These are phyloP conservation scores for Metarhizium brunneum DNA, from an alignment of 2,329 filamentous ascomycete genomes.

Conservation along the genomic window DNA sequence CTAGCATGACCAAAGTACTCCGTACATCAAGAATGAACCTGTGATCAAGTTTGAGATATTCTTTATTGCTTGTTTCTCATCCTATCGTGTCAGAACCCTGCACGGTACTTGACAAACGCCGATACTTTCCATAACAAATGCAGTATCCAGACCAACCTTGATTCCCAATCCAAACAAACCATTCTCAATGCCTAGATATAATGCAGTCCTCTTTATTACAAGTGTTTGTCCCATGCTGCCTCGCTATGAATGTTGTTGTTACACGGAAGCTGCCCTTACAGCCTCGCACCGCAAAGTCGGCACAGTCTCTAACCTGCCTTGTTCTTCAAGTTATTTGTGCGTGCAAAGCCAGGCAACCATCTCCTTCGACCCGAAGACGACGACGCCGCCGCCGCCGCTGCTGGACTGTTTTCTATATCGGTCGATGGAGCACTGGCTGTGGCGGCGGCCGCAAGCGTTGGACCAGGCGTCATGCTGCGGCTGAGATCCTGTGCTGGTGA, in stretches of 20 bases:
- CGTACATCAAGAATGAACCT: neutral
- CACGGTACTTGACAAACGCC: neutral
- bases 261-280: neutral
- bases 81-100: neutral
- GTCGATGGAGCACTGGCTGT: conserved; percentile 5
- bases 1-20: neutral
- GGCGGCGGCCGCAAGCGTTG: conserved; percentile 3
- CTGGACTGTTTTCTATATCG: neutral
- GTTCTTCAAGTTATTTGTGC: conserved; percentile 14
- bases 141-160: neutral
- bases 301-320: conserved; percentile 9
- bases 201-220: neutral
- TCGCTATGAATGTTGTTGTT: neutral
- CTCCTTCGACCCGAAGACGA: conserved; percentile 19
- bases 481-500: conserved; percentile 7
- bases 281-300: neutral
- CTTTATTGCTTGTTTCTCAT: neutral
- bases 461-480: conserved; percentile 4
- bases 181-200: neutral
- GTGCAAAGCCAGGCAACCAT: conserved; percentile 25
- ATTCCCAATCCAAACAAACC: neutral
- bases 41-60: neutral
- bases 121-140: neutral
- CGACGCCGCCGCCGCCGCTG: neutral
- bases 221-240: too few species aligned